These are phyloP conservation scores for Ogataea corticis DNA, from an alignment of 805 yeast species.

Conservation along the genomic window DNA sequence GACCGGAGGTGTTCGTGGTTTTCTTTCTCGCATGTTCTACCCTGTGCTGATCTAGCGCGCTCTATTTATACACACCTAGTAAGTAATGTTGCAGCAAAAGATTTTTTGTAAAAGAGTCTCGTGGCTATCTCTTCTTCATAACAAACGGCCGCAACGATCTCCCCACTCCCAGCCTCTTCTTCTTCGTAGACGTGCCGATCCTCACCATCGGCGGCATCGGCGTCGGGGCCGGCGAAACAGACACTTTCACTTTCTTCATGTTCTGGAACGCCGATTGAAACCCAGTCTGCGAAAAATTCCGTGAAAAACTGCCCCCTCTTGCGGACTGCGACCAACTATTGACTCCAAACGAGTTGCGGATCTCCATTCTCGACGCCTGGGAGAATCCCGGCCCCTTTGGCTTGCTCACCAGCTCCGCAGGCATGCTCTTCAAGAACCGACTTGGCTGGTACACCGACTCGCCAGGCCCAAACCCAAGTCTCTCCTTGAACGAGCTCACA, in stretches of 20 bases:
- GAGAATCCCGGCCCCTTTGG: not conserved
- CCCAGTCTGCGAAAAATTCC: not conserved
- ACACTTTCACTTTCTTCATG: not conserved
- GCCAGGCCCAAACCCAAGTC: slow-evolving; percentile 18
- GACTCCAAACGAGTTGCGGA: not conserved
- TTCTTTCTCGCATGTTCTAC: slow-evolving; percentile 23
- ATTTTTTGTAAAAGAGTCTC: no score
- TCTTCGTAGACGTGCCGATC: slow-evolving; percentile 1
- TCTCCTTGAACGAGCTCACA: slow-evolving; percentile 25
- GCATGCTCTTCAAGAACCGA: slow-evolving; percentile 12
- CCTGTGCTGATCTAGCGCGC: slow-evolving; percentile 22
- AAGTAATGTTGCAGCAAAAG: no score
- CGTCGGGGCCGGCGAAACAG: slow-evolving; percentile 1
- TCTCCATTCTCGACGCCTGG: not conserved
- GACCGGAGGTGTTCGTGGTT: slow-evolving; percentile 17
- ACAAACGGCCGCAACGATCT: slow-evolving; percentile 24
- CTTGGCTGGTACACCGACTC: slow-evolving; percentile 11
- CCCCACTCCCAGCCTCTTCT: slow-evolving; percentile 31
- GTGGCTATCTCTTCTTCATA: slow-evolving; percentile 13
- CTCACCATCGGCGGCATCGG: slow-evolving; percentile 5
- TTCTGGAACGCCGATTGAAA: not conserved
- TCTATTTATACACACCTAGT: no score
- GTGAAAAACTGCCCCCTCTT: not conserved
- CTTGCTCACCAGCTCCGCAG: slow-evolving; percentile 5
- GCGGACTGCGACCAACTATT: not conserved